phyloP scores from a whole-genome alignment of 176 grass and related monocot species.

The Saccharum officinarum region DNA sequence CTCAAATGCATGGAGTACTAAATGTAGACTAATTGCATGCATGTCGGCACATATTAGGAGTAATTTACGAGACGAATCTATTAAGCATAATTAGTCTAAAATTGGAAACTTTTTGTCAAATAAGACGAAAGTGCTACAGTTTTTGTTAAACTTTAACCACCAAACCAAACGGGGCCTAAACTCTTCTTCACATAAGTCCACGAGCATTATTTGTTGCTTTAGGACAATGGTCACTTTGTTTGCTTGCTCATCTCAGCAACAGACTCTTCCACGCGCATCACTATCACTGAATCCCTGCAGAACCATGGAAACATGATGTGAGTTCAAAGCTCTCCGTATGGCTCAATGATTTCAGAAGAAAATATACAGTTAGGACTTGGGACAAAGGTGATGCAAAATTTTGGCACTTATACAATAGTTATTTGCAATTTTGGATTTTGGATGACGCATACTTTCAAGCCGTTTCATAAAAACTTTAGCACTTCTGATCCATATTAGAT shows the following conservation, averaged over 20 bases:
- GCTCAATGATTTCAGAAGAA: not conserved
- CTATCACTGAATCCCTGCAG: constrained; percentile 39
- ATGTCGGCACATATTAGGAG: too few relatives aligned
- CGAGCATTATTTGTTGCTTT: constrained; percentile 42
- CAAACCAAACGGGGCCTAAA: too few relatives aligned
- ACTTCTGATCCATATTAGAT: not conserved
- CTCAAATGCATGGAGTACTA: too few relatives aligned
- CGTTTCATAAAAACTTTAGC: not conserved
- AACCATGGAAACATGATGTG: constrained; percentile 10
- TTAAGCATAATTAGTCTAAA: too few relatives aligned
- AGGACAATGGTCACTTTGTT: constrained; percentile 9
- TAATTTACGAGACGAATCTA: too few relatives aligned
- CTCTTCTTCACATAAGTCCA: constrained; percentile 10
- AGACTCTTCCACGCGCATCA: constrained; percentile 20
- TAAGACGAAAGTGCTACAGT: too few relatives aligned
- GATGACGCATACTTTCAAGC: not conserved
- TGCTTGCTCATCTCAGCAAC: constrained; percentile 44
- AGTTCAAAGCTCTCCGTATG: not conserved
- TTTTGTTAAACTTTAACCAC: too few relatives aligned
- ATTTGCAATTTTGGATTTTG: not conserved
- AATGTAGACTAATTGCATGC: too few relatives aligned
- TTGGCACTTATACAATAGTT: not conserved
- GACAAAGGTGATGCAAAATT: not conserved
- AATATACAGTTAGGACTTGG: not conserved
- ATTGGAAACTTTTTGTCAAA: too few relatives aligned